These are phyloP conservation scores for Papilionanthe hybrid DNA, from an alignment of 116 monocot genomes.

Conservation along the genomic window DNA sequence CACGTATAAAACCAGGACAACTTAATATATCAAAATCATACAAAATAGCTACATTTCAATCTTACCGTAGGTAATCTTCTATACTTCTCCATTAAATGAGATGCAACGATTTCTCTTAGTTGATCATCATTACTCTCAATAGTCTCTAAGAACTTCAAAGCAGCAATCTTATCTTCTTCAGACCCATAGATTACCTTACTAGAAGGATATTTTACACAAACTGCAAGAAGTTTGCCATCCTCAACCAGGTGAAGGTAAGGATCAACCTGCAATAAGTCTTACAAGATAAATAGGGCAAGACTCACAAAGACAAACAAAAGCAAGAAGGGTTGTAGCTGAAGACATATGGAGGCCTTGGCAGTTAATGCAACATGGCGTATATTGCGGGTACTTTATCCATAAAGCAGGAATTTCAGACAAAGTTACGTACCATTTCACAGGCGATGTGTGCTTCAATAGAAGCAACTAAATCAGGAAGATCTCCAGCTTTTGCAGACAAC, in stretches of 20 bases:
- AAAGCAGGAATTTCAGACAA: background rate
- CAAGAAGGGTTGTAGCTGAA: background rate
- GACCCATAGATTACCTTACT: conserved; percentile 45
- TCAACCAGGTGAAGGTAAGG: conserved; percentile 53
- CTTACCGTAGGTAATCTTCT: conserved; percentile 52
- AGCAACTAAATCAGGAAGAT: conserved; percentile 42
- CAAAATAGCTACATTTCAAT: background rate
- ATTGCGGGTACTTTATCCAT: background rate
- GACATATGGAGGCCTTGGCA: background rate
- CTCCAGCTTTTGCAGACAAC: conserved; percentile 52
- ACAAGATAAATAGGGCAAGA: conserved; percentile 8
- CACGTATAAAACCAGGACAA: background rate
- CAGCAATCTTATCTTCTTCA: conserved; percentile 60
- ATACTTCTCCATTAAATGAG: conserved; percentile 50
- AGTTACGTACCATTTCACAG: conserved; percentile 49
- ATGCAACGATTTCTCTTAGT: conserved; percentile 53
- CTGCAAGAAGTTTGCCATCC: conserved; percentile 38
- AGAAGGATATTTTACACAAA: conserved; percentile 19
- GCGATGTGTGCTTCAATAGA: conserved; percentile 37
- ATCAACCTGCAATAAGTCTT: conserved; percentile 64
- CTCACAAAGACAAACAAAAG: background rate
- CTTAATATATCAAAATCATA: conserved; percentile 2
- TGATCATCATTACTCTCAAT: conserved; percentile 34
- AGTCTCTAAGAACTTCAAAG: conserved; percentile 38
- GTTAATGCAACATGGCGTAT: background rate